These are phyloP conservation scores for Kwoniella mangroviensis DNA, from an alignment of 768 basidiomycete genomes.

Conservation along the genomic window DNA sequence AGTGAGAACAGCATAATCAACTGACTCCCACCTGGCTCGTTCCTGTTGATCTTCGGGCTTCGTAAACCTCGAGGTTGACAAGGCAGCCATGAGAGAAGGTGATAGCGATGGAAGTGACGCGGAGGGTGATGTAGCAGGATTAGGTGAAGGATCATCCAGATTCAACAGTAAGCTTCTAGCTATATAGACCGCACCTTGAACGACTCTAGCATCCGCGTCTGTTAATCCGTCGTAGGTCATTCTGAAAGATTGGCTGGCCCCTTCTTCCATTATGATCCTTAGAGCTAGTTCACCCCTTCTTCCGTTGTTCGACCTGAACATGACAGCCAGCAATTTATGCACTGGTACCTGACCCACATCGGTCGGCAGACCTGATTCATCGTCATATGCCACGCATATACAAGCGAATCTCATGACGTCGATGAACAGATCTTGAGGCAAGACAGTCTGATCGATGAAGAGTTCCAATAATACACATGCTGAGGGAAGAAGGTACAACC, in stretches of 20 bases:
- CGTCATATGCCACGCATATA: conserved; percentile 40
- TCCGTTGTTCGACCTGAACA: conserved; percentile 40
- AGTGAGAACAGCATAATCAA: conserved; percentile 51
- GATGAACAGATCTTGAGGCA: conserved; percentile 35
- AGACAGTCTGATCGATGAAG: conserved; percentile 29
- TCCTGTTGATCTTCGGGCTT: conserved; percentile 20
- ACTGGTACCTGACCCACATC: conserved; percentile 30
- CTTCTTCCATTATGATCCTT: conserved; percentile 38
- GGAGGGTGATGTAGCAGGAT: conserved; percentile 9
- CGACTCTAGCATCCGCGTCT: conserved; percentile 35
- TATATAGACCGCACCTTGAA: conserved; percentile 44
- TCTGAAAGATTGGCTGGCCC: neutral
- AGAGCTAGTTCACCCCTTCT: conserved; percentile 40
- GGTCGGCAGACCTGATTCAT: conserved; percentile 19
- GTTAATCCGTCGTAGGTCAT: conserved; percentile 22
- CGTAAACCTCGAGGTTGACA: conserved; percentile 34
- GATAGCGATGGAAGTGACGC: conserved; percentile 40
- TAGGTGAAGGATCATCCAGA: conserved; percentile 24
- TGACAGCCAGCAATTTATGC: conserved; percentile 26
- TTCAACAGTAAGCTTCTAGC: conserved; percentile 34
- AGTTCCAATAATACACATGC: conserved; percentile 36
- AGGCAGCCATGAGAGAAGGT: conserved; percentile 45
- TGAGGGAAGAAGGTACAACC: conserved; percentile 34
- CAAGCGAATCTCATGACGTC: conserved; percentile 39
- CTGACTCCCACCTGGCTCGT: conserved; percentile 43